A percentile compares a stretch with the other conserved stretches of the same genome.
Conservation (phyloP, 768 basidiomycete genomes). For the Grammothele lineata region DNA sequence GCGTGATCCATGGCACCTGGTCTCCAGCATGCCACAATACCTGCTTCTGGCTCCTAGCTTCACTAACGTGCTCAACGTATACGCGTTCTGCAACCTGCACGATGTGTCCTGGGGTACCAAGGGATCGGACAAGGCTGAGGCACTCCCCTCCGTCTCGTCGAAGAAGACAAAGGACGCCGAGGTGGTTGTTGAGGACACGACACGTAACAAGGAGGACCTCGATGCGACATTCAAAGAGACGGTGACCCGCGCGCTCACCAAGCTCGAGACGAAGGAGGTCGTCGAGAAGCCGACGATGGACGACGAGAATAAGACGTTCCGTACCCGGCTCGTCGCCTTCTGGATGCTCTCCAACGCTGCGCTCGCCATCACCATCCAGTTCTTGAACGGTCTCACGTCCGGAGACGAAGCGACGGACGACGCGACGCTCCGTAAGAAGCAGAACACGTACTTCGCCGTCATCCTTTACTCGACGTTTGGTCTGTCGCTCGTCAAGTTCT, state of each 20-base stretch:
- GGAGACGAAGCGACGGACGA: conserved; percentile 39
- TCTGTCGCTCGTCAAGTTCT: conserved; percentile 67
- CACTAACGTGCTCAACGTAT: conserved; percentile 93
- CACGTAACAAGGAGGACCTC: conserved; percentile 81
- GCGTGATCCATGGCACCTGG: conserved; percentile 98
- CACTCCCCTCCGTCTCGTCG: conserved; percentile 84
- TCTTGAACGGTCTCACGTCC: conserved; percentile 58
- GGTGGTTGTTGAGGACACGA: conserved; percentile 82
- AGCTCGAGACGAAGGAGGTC: conserved; percentile 59
- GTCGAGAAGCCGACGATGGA: conserved; percentile 81
- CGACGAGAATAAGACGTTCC: conserved; percentile 90
- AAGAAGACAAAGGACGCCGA: conserved; percentile 75
- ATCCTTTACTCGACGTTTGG: conserved; percentile 79
- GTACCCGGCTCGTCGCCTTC: conserved; percentile 76
- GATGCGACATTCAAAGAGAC: conserved; percentile 91
- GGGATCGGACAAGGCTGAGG: conserved; percentile 91
- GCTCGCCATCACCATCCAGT: conserved; percentile 73
- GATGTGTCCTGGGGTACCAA: conserved; percentile 96
- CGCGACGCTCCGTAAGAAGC: conserved; percentile 32
- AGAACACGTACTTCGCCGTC: conserved; percentile 67
- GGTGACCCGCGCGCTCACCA: conserved; percentile 80
- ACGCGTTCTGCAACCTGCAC: conserved; percentile 96
- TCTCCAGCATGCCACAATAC: conserved; percentile 91
- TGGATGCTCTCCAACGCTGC: conserved; percentile 78
- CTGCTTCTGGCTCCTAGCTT: conserved; percentile 88